A percentile compares a stretch with the other conserved stretches of the same genome.
Evolutionary conservation across 176 grass and related monocot genomes (phyloP).

Genomic region (Phyllostachys edulis): DNA sequence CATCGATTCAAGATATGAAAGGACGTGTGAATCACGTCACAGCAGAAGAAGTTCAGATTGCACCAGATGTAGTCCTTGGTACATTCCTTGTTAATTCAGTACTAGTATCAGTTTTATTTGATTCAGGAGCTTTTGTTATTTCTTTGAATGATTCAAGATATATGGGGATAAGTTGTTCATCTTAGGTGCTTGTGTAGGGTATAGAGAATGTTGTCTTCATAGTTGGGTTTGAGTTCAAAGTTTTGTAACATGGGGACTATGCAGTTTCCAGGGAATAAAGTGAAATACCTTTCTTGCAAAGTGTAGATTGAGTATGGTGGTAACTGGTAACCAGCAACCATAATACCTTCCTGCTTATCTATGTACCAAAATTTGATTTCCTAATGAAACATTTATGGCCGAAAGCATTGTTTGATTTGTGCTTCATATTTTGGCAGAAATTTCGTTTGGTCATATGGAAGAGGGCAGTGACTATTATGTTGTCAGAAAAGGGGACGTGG

Average conservation of each 20-base stretch:
- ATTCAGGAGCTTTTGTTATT: no score
- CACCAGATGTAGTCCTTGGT: no score
- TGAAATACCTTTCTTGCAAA: background rate
- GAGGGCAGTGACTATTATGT: conserved; percentile 52
- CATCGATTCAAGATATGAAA: no score
- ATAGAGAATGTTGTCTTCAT: background rate
- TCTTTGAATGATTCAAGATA: background rate
- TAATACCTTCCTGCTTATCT: background rate
- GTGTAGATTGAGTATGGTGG: background rate
- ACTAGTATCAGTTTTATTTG: no score
- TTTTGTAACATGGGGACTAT: background rate
- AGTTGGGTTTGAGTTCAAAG: background rate
- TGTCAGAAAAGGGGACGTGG: conserved; percentile 45
- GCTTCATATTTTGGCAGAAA: conserved; percentile 19
- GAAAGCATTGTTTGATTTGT: background rate
- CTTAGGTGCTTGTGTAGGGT: background rate
- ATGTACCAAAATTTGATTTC: background rate
- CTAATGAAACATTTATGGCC: background rate
- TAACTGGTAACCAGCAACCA: background rate
- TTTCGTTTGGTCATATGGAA: conserved; percentile 33
- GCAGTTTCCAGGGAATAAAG: background rate
- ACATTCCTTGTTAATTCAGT: no score
- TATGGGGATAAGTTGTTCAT: background rate
- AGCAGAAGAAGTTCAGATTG: no score
- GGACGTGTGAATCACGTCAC: no score